These are phyloP conservation scores for Pleurotus sapidus DNA, from an alignment of 768 basidiomycete species.

Conservation along the genomic window DNA sequence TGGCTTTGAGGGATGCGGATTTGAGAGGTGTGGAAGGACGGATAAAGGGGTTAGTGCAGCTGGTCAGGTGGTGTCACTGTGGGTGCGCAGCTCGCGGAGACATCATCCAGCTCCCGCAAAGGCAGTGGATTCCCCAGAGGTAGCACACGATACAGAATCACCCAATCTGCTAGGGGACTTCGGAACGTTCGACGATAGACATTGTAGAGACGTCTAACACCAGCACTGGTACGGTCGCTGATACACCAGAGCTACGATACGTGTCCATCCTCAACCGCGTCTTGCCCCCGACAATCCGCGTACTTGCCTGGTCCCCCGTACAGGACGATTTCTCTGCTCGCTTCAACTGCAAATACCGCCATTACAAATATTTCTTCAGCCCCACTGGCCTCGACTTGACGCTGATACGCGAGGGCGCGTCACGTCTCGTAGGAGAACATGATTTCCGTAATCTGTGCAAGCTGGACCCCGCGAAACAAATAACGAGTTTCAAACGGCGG, in stretches of 20 bases:
- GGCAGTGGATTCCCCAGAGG: not conserved
- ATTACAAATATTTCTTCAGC: conserved; percentile 98
- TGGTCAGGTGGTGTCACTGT: conserved; percentile 90
- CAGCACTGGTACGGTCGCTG: conserved; percentile 5
- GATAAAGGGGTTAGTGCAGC: conserved; percentile 94
- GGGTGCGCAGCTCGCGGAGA: conserved; percentile 73
- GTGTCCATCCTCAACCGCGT: conserved; percentile 79
- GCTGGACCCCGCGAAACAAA: conserved; percentile 88
- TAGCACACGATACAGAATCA: not conserved
- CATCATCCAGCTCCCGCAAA: not conserved
- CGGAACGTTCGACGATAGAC: conserved; percentile 18
- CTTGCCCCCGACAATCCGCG: conserved; percentile 85
- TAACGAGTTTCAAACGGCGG: conserved; percentile 70
- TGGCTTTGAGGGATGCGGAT: conserved; percentile 84
- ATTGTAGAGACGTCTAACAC: conserved; percentile 21
- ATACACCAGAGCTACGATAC: conserved; percentile 66
- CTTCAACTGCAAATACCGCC: conserved; percentile 80
- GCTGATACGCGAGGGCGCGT: conserved; percentile 75
- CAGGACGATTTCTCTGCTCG: conserved; percentile 78
- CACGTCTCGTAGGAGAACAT: conserved; percentile 77
- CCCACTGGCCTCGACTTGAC: conserved; percentile 61
- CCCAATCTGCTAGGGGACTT: conserved; percentile 17
- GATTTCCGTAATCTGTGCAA: conserved; percentile 97
- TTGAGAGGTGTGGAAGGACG: conserved; percentile 90
- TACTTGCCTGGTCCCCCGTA: conserved; percentile 94